phyloP scores from a whole-genome alignment of 1,284 basidiomycete species.

The Stereum hirsutum region DNA sequence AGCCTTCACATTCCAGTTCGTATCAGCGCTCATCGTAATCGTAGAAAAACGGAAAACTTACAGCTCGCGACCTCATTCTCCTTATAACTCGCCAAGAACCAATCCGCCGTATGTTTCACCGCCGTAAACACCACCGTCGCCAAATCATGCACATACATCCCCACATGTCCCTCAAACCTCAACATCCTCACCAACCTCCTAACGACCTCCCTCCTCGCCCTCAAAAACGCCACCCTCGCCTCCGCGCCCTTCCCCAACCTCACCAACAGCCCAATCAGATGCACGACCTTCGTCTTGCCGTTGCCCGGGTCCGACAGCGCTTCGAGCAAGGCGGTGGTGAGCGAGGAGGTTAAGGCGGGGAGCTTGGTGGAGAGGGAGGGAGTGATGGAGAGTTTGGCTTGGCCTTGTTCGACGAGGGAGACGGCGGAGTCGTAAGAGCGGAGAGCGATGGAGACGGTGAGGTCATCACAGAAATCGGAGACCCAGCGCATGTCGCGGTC shows the following conservation, averaged over 20 bases:
- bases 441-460: conserved; percentile 87
- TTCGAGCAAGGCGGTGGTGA: conserved; percentile 66
- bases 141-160: conserved; percentile 72
- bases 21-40: conserved; percentile 1
- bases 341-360: conserved; percentile 55
- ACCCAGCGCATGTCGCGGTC: conserved; percentile 80
- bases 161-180: conserved; percentile 86
- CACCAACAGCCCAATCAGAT: conserved; percentile 64
- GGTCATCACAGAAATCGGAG: conserved; percentile 84
- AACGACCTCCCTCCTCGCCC: conserved; percentile 72
- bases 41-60: conserved; percentile 28
- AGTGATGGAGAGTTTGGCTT: conserved; percentile 49
- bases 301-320: conserved; percentile 71
- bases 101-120: conserved; percentile 94
- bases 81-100: conserved; percentile 94
- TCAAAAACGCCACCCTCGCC: conserved; percentile 79
- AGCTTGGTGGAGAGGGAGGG: conserved; percentile 53
- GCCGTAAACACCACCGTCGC: conserved; percentile 81
- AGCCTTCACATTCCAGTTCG: conserved; percentile 40
- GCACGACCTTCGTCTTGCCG: conserved; percentile 70
- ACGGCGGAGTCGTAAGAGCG: conserved; percentile 87
- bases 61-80: conserved; percentile 91
- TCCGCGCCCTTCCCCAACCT: conserved; percentile 73
- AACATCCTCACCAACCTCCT: conserved; percentile 76
- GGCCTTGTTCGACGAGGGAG: conserved; percentile 74